These are phyloP conservation scores for Aspergillus sp. DNA, from an alignment of 2,329 filamentous ascomycete genomes.

Conservation along the genomic window DNA sequence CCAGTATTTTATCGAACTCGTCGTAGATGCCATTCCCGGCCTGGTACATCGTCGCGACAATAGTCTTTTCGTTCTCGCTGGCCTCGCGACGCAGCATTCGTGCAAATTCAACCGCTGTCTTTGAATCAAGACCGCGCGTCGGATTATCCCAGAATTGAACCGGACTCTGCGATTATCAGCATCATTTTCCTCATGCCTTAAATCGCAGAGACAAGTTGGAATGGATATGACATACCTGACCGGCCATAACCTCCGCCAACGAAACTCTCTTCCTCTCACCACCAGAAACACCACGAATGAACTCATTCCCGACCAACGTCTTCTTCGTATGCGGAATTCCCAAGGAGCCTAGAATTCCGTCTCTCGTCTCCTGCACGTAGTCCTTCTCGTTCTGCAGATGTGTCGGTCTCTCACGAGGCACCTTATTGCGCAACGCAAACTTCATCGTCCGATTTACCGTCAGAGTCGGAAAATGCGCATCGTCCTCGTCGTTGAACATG, in stretches of 20 bases:
- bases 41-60: slow-evolving; percentile 66
- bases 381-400: slow-evolving; percentile 24
- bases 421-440: slow-evolving; percentile 62
- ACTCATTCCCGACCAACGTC: slow-evolving; percentile 67
- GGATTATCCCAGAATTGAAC: slow-evolving; percentile 68
- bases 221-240: slow-evolving; percentile 41
- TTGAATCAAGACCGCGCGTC: slow-evolving; percentile 65
- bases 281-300: slow-evolving; percentile 64
- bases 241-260: slow-evolving; percentile 58
- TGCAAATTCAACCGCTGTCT: slow-evolving; percentile 60
- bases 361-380: slow-evolving; percentile 32
- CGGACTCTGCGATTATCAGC: slow-evolving; percentile 31
- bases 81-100: slow-evolving; percentile 61
- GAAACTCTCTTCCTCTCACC: slow-evolving; percentile 69
- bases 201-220: not conserved
- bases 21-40: slow-evolving; percentile 68
- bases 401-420: slow-evolving; percentile 28
- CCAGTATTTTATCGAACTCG: slow-evolving; percentile 67
- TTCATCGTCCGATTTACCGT: slow-evolving; percentile 72
- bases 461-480: slow-evolving; percentile 71
- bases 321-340: slow-evolving; percentile 53
- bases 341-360: slow-evolving; percentile 32
- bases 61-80: slow-evolving; percentile 57
- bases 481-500: slow-evolving; percentile 74
- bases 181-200: no score